These are phyloP conservation scores for Trichoderma aggressivum DNA, from an alignment of 2,329 filamentous ascomycete genomes.

Conservation along the genomic window DNA sequence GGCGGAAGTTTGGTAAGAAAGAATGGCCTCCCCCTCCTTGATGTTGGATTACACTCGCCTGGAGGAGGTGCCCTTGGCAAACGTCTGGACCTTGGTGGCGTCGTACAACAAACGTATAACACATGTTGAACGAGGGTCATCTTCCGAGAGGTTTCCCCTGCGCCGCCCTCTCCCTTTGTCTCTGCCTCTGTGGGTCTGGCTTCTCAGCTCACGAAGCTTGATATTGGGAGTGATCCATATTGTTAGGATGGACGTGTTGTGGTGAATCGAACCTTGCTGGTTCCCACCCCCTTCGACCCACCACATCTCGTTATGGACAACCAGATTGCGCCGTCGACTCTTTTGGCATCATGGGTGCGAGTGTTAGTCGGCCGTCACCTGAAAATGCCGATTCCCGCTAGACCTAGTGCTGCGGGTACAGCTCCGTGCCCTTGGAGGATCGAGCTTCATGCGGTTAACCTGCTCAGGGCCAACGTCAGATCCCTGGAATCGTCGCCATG, in stretches of 20 bases:
- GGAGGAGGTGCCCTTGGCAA: not conserved
- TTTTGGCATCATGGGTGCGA: not conserved
- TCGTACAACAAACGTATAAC: not conserved
- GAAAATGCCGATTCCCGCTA: slow-evolving; percentile 7
- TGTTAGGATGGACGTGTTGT: not conserved
- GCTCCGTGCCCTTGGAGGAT: not conserved
- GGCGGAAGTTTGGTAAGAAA: not conserved
- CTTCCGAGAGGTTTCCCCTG: not conserved
- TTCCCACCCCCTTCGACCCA: not conserved
- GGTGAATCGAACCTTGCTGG: not conserved
- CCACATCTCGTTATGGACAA: not conserved
- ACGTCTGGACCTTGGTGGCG: not conserved
- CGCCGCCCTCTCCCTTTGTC: not conserved
- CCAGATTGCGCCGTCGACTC: not conserved
- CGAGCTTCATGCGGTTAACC: not conserved
- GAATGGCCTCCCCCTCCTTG: not conserved
- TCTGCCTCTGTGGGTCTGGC: not conserved
- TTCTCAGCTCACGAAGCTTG: not conserved
- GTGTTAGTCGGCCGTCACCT: slow-evolving; percentile 2
- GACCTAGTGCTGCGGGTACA: slow-evolving; percentile 5
- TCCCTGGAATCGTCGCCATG: not conserved
- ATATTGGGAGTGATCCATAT: not conserved
- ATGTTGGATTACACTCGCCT: not conserved
- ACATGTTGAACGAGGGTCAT: not conserved
- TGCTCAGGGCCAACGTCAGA: not conserved